Evolutionary conservation across 768 basidiomycete species (phyloP).

Genomic region (Guyanaporus albipodus): DNA sequence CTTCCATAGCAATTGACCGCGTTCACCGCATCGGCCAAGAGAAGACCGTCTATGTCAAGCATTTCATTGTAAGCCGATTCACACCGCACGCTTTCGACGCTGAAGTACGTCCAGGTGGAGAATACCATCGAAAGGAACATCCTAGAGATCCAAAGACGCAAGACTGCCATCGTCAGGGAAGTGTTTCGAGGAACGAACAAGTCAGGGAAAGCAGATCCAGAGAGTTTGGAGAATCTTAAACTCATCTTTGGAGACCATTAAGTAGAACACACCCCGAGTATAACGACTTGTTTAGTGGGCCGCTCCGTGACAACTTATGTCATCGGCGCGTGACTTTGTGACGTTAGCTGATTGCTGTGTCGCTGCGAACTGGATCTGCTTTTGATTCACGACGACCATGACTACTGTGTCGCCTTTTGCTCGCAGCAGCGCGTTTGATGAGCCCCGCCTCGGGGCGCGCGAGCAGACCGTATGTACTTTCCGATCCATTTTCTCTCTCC

Average conservation of each 20-base stretch:
- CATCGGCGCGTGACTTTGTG: conserved; percentile 20
- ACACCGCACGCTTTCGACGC: neutral
- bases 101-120: conserved; percentile 44
- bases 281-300: neutral
- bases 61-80: conserved; percentile 63
- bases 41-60: conserved; percentile 76
- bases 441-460: conserved; percentile 43
- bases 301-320: conserved; percentile 37
- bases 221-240: conserved; percentile 78
- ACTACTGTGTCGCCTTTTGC: conserved; percentile 54
- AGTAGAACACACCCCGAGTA: neutral
- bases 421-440: conserved; percentile 55
- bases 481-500: conserved; percentile 2
- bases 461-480: conserved; percentile 51
- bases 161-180: conserved; percentile 82
- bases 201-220: conserved; percentile 49
- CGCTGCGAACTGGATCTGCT: conserved; percentile 15
- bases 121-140: conserved; percentile 80
- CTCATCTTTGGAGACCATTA: conserved; percentile 20
- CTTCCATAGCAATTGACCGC: conserved; percentile 70
- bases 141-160: conserved; percentile 77
- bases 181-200: conserved; percentile 62
- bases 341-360: conserved; percentile 19
- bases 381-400: conserved; percentile 28
- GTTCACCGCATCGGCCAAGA: conserved; percentile 85